Conservation (phyloP, 2,329 filamentous ascomycete genomes). For the Cercospora janseana region DNA sequence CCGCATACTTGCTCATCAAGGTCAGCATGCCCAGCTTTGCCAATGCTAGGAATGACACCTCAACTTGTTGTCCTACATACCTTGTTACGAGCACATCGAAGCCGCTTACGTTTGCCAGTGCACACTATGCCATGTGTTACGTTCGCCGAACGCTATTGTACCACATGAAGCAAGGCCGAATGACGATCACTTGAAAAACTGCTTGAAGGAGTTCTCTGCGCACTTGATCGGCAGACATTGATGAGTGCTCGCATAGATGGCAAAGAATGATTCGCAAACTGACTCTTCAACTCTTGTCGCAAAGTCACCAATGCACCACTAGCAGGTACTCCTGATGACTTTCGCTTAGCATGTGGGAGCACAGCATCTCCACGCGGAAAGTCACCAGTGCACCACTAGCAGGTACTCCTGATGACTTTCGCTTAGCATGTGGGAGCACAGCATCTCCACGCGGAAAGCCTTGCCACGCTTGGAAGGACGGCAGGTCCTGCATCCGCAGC, state of each 20-base stretch:
- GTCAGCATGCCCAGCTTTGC: constrained; percentile 10
- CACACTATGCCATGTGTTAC: neutral
- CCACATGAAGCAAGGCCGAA: neutral
- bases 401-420: constrained; percentile 12
- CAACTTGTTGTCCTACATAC: neutral
- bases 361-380: neutral
- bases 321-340: constrained; percentile 10
- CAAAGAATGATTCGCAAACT: neutral
- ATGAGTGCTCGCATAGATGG: constrained; percentile 3
- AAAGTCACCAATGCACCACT: neutral
- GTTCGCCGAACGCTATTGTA: neutral
- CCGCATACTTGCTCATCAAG: constrained; percentile 21
- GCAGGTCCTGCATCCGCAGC: neutral
- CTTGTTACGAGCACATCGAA: neutral
- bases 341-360: neutral
- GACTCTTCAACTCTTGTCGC: neutral
- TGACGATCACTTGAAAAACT: constrained; percentile 2
- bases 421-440: neutral
- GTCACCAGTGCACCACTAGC: constrained; percentile 3
- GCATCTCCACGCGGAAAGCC: neutral
- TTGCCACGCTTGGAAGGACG: neutral
- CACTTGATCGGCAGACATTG: neutral
- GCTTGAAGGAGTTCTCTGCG: neutral
- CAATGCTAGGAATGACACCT: neutral
- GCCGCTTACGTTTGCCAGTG: constrained; percentile 10